Conservation (phyloP, 495 filamentous ascomycete species). For the Talaromyces wortmannii region DNA sequence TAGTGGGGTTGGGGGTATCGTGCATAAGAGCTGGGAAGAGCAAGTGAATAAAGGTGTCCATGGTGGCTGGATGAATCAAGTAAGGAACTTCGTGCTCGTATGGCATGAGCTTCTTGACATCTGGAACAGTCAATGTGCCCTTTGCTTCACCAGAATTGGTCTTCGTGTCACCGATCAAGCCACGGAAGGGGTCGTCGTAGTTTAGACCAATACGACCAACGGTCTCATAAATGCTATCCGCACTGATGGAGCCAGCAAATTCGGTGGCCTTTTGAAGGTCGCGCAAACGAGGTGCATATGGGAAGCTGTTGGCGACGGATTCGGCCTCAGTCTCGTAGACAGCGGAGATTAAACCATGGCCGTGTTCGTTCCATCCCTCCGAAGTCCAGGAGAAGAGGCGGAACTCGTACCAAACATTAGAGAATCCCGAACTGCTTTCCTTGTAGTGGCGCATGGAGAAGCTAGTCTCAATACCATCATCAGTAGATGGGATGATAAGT, state of each 20-base stretch:
- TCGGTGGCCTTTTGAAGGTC: neutral
- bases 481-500: conserved; percentile 28
- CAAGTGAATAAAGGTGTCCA: conserved; percentile 37
- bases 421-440: conserved; percentile 16
- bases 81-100: conserved; percentile 31
- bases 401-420: conserved; percentile 37
- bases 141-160: neutral
- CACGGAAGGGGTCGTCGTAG: neutral
- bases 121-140: conserved; percentile 14
- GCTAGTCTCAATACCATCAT: conserved; percentile 22
- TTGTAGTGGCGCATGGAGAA: conserved; percentile 14
- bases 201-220: neutral
- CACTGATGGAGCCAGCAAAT: neutral
- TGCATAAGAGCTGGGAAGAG: conserved; percentile 8
- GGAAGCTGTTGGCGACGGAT: neutral
- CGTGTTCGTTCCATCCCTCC: conserved; percentile 34
- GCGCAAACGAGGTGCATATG: neutral
- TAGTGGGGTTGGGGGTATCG: neutral
- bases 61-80: conserved; percentile 35
- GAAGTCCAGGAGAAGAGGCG: conserved; percentile 26
- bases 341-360: conserved; percentile 24
- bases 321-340: neutral
- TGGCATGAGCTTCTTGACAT: conserved; percentile 43
- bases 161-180: neutral
- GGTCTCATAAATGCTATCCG: neutral